Evolutionary conservation across 169 alveolate species (phyloP).

Genomic region (Toxoplasma gondii): DNA sequence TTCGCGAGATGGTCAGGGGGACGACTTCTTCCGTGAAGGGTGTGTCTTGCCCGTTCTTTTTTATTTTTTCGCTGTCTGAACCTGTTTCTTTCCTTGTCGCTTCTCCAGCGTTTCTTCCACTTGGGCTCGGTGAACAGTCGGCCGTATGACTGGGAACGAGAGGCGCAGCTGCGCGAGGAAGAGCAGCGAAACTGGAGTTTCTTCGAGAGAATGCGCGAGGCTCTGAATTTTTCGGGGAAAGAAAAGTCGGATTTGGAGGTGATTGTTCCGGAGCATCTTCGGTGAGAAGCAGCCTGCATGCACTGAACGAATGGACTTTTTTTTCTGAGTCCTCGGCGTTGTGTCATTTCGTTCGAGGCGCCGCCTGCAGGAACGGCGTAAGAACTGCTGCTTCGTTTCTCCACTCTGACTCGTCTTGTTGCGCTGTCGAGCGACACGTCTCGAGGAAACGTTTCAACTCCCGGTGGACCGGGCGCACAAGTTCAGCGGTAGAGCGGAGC

Average conservation of each 20-base stretch:
- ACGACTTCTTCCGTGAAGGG: too few species aligned
- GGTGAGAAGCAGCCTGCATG: background rate
- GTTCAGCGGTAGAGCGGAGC: too few species aligned
- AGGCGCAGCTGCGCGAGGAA: background rate
- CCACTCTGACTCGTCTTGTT: too few species aligned
- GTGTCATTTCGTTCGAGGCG: background rate
- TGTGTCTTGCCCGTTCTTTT: too few species aligned
- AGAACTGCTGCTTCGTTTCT: too few species aligned
- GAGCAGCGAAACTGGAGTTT: background rate
- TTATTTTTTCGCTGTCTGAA: background rate
- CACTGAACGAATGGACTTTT: background rate
- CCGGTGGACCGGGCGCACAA: too few species aligned
- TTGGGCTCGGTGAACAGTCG: background rate
- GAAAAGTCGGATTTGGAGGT: background rate
- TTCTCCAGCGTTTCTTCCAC: background rate
- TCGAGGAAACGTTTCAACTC: too few species aligned
- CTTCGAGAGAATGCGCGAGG: background rate
- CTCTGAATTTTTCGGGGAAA: conserved; percentile 16
- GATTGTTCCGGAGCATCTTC: background rate
- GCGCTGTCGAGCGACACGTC: too few species aligned
- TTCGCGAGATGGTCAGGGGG: background rate
- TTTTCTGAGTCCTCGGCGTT: background rate
- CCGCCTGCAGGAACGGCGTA: too few species aligned
- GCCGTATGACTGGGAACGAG: conserved; percentile 33
- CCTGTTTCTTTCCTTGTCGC: background rate